Evolutionary conservation across 2,329 filamentous ascomycete species (phyloP).

Genomic region (Paracoccidioides lutzii): DNA sequence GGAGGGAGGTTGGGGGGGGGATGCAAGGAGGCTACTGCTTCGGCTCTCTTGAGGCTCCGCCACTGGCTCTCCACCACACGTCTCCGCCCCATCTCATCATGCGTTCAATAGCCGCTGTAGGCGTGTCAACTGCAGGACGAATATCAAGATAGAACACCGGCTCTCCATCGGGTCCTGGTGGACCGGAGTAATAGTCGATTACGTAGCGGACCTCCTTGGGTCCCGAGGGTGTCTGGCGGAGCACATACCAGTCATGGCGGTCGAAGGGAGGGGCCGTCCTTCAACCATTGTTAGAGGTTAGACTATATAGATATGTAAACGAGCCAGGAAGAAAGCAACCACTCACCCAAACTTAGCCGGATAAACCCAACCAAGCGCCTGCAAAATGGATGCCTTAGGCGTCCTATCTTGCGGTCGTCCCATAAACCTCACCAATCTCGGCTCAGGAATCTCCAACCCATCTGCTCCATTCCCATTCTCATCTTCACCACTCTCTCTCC

Average conservation of each 20-base stretch:
- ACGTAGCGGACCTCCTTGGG: slow-evolving; percentile 77
- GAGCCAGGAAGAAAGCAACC: slow-evolving; percentile 2
- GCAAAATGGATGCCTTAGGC: slow-evolving; percentile 76
- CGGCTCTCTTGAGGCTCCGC: slow-evolving; percentile 47
- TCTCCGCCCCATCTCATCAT: slow-evolving; percentile 82
- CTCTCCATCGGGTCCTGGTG: slow-evolving; percentile 69
- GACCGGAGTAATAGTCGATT: slow-evolving; percentile 89
- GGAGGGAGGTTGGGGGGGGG: too few relatives aligned
- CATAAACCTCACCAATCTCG: slow-evolving; percentile 73
- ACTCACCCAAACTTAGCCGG: slow-evolving; percentile 65
- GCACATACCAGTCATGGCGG: slow-evolving; percentile 92
- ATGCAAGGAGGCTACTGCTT: neutral
- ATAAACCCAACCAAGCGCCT: slow-evolving; percentile 65
- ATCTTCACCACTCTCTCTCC: neutral
- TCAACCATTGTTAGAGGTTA: neutral
- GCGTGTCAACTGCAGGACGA: slow-evolving; percentile 71
- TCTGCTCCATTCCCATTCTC: slow-evolving; percentile 8
- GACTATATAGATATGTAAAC: neutral
- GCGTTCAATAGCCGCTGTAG: slow-evolving; percentile 66
- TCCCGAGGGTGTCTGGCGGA: slow-evolving; percentile 53
- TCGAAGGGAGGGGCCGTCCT: slow-evolving; percentile 83
- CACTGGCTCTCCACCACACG: slow-evolving; percentile 82
- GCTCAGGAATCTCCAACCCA: slow-evolving; percentile 34
- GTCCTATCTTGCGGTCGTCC: slow-evolving; percentile 81
- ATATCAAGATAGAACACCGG: slow-evolving; percentile 96